Evolutionary conservation across 768 basidiomycete genomes (phyloP).

Genomic region (Mycena albidolilacea): DNA sequence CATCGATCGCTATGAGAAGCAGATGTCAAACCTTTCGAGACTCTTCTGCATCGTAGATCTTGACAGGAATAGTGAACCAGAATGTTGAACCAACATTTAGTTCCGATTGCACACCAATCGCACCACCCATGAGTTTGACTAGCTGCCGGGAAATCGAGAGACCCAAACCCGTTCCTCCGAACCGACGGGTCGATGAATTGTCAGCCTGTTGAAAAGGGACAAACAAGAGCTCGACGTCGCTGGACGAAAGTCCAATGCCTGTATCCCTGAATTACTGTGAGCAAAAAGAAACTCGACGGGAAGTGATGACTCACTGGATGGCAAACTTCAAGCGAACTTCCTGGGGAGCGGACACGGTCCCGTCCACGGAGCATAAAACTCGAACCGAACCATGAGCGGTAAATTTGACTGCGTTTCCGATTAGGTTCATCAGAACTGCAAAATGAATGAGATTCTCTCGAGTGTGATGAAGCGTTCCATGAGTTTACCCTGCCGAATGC

Average conservation of each 20-base stretch:
- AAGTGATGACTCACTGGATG: conserved; percentile 63
- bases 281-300: conserved; percentile 11
- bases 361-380: conserved; percentile 72
- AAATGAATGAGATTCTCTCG: conserved; percentile 20
- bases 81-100: conserved; percentile 76
- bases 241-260: conserved; percentile 78
- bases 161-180: conserved; percentile 85
- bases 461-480: not conserved
- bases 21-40: conserved; percentile 62
- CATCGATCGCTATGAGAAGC: conserved; percentile 12
- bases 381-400: conserved; percentile 75
- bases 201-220: conserved; percentile 86
- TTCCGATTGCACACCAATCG: conserved; percentile 79
- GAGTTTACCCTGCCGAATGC: conserved; percentile 76
- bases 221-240: conserved; percentile 77
- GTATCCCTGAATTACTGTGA: conserved; percentile 66
- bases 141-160: conserved; percentile 82
- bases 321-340: conserved; percentile 74
- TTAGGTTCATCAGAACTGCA: conserved; percentile 81
- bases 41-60: conserved; percentile 68
- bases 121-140: conserved; percentile 83
- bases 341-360: conserved; percentile 48
- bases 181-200: conserved; percentile 82
- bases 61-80: conserved; percentile 83
- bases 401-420: conserved; percentile 85